Base-by-base conservation (phyloP, 2,329 filamentous ascomycete genomes). In the Sporothrix phasma region DNA sequence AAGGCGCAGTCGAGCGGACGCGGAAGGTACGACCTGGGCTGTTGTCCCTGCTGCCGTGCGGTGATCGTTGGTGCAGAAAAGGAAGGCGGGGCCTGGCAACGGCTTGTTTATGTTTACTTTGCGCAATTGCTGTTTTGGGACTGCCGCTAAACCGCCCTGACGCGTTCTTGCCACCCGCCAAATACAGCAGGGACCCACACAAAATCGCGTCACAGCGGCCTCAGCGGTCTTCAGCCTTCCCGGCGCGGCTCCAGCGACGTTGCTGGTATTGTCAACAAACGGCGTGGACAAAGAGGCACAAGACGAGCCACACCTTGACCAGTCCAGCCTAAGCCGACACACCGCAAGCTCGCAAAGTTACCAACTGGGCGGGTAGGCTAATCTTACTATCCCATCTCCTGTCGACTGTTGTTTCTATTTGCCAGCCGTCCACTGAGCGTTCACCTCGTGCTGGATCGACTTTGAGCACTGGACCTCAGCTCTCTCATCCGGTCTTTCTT, bases 21-120 rank as follows among this genome's bases (percentile, higher is more conserved):
- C 34, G 39, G 58, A 62, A 62, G 39, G 58, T 41, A 31, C 39
- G 56, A 46, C 56, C 39, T 31, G 39, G 53, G 34, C 8, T 43
- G 19, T 43, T 19, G 46, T 15, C 13, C 24, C 13, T 17, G 10
- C 15, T 43, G 41, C 17, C 39, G 39, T 43, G 15, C n/a, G 37
- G 39, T 58, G 34, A 43, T 39, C n/a, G 17, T n/a, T 34, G 11
- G 22, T 6, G 29, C 26, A 39, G 29, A 39, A 46, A 54, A 17
- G 43, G 31, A 49, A 51, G 60, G 60, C 26, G 64, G 62, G 60
- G 61, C 56, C 63, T 24, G 54, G 67, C 67, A 68, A 67, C 67
- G 63, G 63, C 67, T 71, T 76, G 74, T 73, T 73, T 76, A 74
- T 74, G 71, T 74, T 74, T 73, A 73, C 69, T 70, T 70, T 66